phyloP scores from a whole-genome alignment of 106 monocot species.

The Platanthera guangdongensis region DNA sequence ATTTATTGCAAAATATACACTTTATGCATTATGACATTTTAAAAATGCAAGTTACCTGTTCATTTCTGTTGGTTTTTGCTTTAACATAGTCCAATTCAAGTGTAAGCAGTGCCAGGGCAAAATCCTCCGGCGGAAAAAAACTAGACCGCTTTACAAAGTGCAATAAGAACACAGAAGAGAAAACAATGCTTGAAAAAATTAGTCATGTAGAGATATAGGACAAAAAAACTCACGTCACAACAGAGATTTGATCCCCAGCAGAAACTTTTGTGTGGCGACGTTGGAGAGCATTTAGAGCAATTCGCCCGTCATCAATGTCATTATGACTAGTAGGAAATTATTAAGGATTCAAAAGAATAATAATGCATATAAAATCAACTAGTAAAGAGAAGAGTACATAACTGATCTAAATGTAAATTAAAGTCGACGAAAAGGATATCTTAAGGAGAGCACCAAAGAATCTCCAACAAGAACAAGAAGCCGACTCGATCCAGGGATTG shows the following conservation, averaged over 20 bases:
- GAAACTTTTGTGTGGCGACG: conserved; percentile 79
- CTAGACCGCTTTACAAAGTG: conserved; percentile 17
- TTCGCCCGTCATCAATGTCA: conserved; percentile 29
- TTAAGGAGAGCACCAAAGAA: conserved; percentile 47
- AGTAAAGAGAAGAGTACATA: neutral
- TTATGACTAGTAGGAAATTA: conserved; percentile 45
- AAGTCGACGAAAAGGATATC: conserved; percentile 69
- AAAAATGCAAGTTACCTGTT: conserved; percentile 41
- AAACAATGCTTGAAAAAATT: neutral
- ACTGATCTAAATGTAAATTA: neutral
- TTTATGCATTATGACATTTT: neutral
- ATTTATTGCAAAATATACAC: neutral
- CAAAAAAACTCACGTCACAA: conserved; percentile 44
- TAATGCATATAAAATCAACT: neutral
- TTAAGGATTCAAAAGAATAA: conserved; percentile 35
- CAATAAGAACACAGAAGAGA: conserved; percentile 5
- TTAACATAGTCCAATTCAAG: conserved; percentile 84
- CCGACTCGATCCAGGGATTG: conserved; percentile 30
- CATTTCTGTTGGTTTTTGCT: conserved; percentile 46
- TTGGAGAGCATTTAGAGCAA: conserved; percentile 83
- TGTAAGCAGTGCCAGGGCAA: conserved; percentile 79
- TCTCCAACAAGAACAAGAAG: conserved; percentile 39
- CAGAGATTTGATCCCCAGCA: conserved; percentile 52
- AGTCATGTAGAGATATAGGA: neutral
- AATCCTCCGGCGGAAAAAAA: conserved; percentile 53